Base-by-base conservation (phyloP, 2,329 filamentous ascomycete genomes). In the Ophiostoma novo-ulmi region DNA sequence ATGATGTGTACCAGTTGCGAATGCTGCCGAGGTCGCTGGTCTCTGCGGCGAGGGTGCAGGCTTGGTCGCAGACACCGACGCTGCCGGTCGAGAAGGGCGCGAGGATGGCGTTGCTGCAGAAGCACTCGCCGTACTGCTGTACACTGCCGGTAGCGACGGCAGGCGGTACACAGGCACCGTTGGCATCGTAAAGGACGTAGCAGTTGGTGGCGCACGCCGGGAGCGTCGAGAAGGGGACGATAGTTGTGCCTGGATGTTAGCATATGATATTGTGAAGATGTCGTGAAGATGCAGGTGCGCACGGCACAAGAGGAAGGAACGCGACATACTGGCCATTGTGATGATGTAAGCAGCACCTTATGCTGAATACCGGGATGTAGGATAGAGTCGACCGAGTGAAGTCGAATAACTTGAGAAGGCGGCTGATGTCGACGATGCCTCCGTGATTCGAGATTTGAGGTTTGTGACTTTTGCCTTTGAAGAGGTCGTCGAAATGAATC, bases 121-220 rank as follows among this genome's bases (percentile, higher is more conserved):
- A 93, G 80, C 93, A 96, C 48, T 83, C 82, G 69, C 87, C 82
- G 78, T 90, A 92, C 63, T 82, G 85, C 26, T 78, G 76, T 58
- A 84, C 78, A 67, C 83, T 82, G 68, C 83, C 82, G 7, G 80
- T 78, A 5, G 84, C 78, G 3, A 79, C 82, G 35, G 80, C 83
- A 4, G 85, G 86, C 3, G 90, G 89, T 1, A 90, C 84, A 79
- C 93, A 96, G 73, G 83, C 87, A 65, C 85, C 85, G 76, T 93
- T 91, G 71, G 91, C 92, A 78, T 91, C 86, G 77, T 85, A 88
- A 64, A 93, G 86, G 38, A 81, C 78, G 63, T 84, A 83, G 76
- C 90, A 93, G 66, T 77, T 73, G 31, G 81, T 78, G 11, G 87
- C 89, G 76, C 90, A 93, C 36, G 83, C 77, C 5, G 90, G 90